Evolutionary conservation across 2,329 filamentous ascomycete genomes (phyloP), one percentile per base, ranked within the genome.

Genomic region (Graphilbum ipis-grandicollis): DNA sequence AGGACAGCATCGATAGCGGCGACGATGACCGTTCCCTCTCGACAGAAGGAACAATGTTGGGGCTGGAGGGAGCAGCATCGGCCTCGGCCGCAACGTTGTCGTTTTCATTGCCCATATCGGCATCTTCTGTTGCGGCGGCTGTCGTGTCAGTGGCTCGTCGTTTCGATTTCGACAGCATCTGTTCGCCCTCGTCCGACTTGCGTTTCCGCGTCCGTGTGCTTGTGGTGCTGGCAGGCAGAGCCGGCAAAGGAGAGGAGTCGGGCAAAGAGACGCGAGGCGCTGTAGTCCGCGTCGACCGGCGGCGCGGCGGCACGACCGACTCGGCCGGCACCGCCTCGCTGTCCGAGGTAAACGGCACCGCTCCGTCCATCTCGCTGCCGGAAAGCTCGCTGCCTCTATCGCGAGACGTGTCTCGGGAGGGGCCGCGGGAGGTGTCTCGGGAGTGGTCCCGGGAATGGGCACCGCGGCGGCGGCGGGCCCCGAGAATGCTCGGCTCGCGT

Each of bases 401-500:
- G 2, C 65, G 62, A 3, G 58, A 58, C 2, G 65, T 65, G 5
- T 34, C 18, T 2, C 34, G 34, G 7, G 26, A 28, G 26, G 26
- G 26, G 14, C 26, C 26, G 9, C 26, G 26, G 8, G 26, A 28
- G 14, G 26, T 13, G 33, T 44, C 17, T 8, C 32, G 36, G 33
- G 33, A 23, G 23, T 19, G 28, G 14, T 38, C 21, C n/a, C n/a
- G n/a, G n/a, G n/a, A n/a, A n/a, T n/a, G n/a, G n/a, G n/a, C 38
- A 6, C 14, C 6, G 19, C 38, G 32, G 15, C 59, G 68, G 40
- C 65, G 60, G 3, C 57, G 58, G 1, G 66, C 65, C 5, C 68
- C 65, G 31, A 77, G 51, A 38, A 77, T 75, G 50, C 72, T 77
- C 2, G 69, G 71, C 49, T 77, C 70, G 33, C 72, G 59, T 15